phyloP scores from a whole-genome alignment of 305 asterid species.

The Fraxinus dipetala region DNA sequence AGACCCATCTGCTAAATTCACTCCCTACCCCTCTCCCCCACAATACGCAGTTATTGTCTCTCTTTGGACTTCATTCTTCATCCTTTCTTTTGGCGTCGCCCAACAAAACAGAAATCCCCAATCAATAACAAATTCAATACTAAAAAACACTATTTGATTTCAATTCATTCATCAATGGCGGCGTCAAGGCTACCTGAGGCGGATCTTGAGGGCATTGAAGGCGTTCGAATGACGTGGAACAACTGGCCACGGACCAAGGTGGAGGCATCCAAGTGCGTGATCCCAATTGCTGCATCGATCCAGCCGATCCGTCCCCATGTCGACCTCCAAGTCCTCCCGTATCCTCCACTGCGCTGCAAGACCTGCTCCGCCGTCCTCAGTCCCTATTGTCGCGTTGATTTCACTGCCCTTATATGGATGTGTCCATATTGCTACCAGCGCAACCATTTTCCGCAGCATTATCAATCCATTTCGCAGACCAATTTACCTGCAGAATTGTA shows the following conservation, averaged over 20 bases:
- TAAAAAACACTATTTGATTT: background rate
- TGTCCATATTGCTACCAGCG: slow-evolving; percentile 92
- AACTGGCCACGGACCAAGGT: slow-evolving; percentile 91
- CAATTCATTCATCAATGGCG: slow-evolving; percentile 24
- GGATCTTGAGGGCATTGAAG: slow-evolving; percentile 92
- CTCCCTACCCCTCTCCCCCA: background rate
- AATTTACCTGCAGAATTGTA: slow-evolving; percentile 84
- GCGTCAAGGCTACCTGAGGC: slow-evolving; percentile 82
- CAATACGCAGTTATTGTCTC: background rate
- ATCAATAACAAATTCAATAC: background rate
- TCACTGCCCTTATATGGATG: slow-evolving; percentile 87
- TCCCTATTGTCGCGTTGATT: slow-evolving; percentile 83
- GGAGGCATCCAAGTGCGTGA: slow-evolving; percentile 89
- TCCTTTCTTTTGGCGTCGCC: background rate
- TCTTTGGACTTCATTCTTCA: background rate
- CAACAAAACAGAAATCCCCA: background rate
- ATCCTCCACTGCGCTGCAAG: slow-evolving; percentile 78
- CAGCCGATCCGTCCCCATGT: slow-evolving; percentile 90
- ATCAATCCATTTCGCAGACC: slow-evolving; percentile 61
- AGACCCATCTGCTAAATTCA: background rate
- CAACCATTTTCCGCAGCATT: slow-evolving; percentile 78
- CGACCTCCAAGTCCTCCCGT: slow-evolving; percentile 65
- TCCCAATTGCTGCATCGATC: slow-evolving; percentile 91
- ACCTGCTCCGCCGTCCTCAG: slow-evolving; percentile 77
- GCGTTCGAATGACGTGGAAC: slow-evolving; percentile 89